Percentiles rank a stretch among this genome's conserved stretches.
Conservation (phyloP, 768 basidiomycete genomes). For the Suillus luteus region DNA sequence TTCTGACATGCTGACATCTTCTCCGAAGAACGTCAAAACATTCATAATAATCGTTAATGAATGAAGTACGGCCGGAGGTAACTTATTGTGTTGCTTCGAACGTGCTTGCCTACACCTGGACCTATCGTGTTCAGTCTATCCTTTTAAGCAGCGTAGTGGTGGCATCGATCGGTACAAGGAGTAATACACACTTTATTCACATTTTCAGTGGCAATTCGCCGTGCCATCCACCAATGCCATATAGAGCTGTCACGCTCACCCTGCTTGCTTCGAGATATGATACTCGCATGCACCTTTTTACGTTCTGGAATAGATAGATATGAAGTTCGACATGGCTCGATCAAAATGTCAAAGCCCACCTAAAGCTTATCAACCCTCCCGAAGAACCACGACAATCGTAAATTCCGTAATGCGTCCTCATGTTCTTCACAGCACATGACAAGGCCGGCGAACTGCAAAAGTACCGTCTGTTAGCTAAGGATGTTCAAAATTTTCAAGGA, state of each 20-base stretch:
- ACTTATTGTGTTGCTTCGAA: background rate
- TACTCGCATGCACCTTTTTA: background rate
- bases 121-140: background rate
- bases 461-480: background rate
- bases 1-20: constrained; percentile 2
- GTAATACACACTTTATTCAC: background rate
- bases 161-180: background rate
- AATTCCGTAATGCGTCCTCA: background rate
- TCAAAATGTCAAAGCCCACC: constrained; percentile 1
- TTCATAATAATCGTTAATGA: background rate
- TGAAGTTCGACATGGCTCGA: background rate
- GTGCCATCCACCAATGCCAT: background rate
- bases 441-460: background rate
- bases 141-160: background rate
- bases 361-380: constrained; percentile 2
- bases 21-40: background rate
- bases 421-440: background rate
- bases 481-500: background rate
- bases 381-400: background rate
- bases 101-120: background rate
- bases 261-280: background rate
- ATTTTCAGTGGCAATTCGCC: background rate
- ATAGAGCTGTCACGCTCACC: background rate
- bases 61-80: background rate
- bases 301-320: background rate